Evolutionary conservation across 1,139 yeast genomes (phyloP), one percentile per base, ranked within the genome.

Genomic region (Kazachstania sp.): DNA sequence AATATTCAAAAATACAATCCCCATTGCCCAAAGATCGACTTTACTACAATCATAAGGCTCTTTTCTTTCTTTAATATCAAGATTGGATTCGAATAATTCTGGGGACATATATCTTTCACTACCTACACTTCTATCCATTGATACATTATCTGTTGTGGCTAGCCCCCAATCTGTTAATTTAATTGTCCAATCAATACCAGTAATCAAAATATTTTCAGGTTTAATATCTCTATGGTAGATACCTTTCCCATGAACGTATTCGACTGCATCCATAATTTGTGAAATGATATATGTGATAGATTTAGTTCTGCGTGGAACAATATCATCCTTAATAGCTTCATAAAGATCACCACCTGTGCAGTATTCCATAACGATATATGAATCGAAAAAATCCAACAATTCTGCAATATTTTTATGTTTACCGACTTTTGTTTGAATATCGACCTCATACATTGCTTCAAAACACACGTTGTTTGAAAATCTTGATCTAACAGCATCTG

Each of bases 31-130:
- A 49, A 90, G 73, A 68, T 92, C 98, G 45, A 86, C 86, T 66
- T 86, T 85, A 26, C 84, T 80, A 18, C 97, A 92, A 60, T 85
- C 87, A 65, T 92, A 92, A 41, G 74, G 71, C 39, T 76, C 77
- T 44, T 79, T 71, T 46, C 77, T 74, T 49, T 63, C 65, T 29
- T 65, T 64, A 7, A 58, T 46, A 50, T 64, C 69, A 39, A 61
- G 50, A 50, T 64, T 63, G 13, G 61, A 54, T 56, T 83, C 87
- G 60, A 84, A 79, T 47, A 90, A 71, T 63, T 92, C 98, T 0
- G 98, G 98, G 0, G 97, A 95, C 98, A 92, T 92, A 66, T 92
- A 92, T 51, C 97, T 74, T 66, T 90, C 97, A 44, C 92, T 81
- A 23, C 98, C 98, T 49, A 90, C 86, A 54, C 90, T 96, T 64